Evolutionary conservation across 352 stramenopile genomes (phyloP), one percentile per base, ranked within the genome.

Genomic region (Phytophthora pseudosyringae): DNA sequence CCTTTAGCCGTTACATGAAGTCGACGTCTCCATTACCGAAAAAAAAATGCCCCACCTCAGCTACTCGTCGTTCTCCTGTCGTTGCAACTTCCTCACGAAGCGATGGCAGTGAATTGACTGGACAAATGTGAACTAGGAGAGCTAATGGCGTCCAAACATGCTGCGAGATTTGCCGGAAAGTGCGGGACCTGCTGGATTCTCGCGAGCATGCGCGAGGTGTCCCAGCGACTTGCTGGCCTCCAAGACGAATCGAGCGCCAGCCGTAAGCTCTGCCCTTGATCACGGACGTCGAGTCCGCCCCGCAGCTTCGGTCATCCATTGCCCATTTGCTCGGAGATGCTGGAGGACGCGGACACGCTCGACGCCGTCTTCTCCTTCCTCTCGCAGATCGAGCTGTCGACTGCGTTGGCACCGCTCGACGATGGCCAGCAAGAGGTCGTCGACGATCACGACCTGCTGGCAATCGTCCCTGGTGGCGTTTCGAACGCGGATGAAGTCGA

Each of bases 301-400:
- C 44, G 33, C 31, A 36, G 5, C 16, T 4, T 44, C 18, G 48
- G 44, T 68, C 52, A 57, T 57, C 52, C 7, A n/a, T 47, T 48
- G 2, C 21, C 39, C 16, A 36, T 15, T 16, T 44, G 11, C 8
- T 41, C 16, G 1, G 46, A 13, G 8, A 70, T 60, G 40, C 18
- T 51, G 28, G 21, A 52, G 16, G 26, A 70, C 6, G 29, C 29
- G n/a, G 54, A 70, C 16, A 39, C 46, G 26, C 46, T 70, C n/a
- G 55, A 70, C 25, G 55, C 29, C 12, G 61, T 66, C 1, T 60
- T 54, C 29, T 56, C 45, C 3, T 65, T 70, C 55, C 55, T 70
- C 26, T 50, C 54, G n/a, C 54, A 70, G n/a, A 54, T 70, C 32
- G 62, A 64, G 5, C 46, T 69, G 18, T 55, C 62, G 0, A 35